Base-by-base conservation (phyloP, 257 asterid genomes). In the Petunia secreta region DNA sequence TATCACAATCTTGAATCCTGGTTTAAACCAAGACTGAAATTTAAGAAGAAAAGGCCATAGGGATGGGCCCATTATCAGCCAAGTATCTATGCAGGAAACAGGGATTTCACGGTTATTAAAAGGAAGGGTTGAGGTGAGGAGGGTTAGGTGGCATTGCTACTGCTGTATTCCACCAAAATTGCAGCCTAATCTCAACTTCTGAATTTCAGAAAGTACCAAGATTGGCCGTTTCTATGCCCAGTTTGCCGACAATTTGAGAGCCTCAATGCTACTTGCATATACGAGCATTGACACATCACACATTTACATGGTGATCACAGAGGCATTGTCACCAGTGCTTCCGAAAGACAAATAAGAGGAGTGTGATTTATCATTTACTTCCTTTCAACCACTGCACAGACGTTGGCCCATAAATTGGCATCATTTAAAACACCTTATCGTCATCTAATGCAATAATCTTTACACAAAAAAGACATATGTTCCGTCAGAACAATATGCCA, bases 321-420 rank as follows among this genome's bases (percentile, higher is more conserved):
- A 57, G 36, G 63, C 65, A 59, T 25, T 5, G 39, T 59, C 39
- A 59, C 13, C 13, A 7, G 65, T 59, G 65, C 39, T 39, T 59
- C 13, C 39, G 13, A 25, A 73, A 73, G 62, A 25, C 4, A 16
- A 73, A 73, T 0, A 71, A 48, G 44, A 71, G 8, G 59, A 58
- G 25, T 69, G 57, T 69, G 77, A 25, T 69, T 69, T 25, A 46
- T 68, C 76, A 25, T 1, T 44, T 69, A 69, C 76, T 69, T 69
- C 40, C 39, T 46, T 69, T 69, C 58, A 69, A 68, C 75, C 1
- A 0, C 57, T 43, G 40, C 57, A 44, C 76, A 16, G 25, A 16
- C 40, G 5, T 6, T 48, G 6, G 60, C 13, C 34, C 13, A 48
- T 71, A 25, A 71, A 71, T 37, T 10, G 4, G 4, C 77, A 68